Evolutionary conservation across 2,329 filamentous ascomycete species (phyloP).

Genomic region (Penicillium sumatraense): DNA sequence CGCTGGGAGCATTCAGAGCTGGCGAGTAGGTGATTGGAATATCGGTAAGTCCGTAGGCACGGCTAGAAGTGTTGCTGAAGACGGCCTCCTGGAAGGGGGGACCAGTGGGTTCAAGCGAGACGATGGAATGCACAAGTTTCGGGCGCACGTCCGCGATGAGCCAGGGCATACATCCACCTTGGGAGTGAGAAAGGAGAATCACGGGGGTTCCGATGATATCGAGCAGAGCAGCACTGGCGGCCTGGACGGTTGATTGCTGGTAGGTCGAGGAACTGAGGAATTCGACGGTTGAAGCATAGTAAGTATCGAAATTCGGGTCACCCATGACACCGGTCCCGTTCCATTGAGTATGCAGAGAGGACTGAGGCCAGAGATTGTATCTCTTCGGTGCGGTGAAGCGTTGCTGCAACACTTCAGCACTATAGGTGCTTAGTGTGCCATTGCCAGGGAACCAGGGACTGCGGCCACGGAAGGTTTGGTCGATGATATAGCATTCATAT

Average conservation of each 20-base stretch:
- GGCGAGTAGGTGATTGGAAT: constrained; percentile 56
- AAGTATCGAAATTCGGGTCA: constrained; percentile 55
- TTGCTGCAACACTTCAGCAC: constrained; percentile 31
- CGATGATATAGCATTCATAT: constrained; percentile 52
- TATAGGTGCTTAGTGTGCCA: constrained; percentile 21
- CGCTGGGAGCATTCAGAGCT: constrained; percentile 43
- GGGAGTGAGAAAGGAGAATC: constrained; percentile 55
- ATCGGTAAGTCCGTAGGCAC: constrained; percentile 54
- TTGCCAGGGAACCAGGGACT: constrained; percentile 30
- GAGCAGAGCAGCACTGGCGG: constrained; percentile 50
- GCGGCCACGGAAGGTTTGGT: constrained; percentile 45
- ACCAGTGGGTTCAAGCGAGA: constrained; percentile 58
- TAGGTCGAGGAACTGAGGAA: constrained; percentile 16
- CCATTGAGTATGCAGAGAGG: constrained; percentile 51
- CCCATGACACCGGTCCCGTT: constrained; percentile 37
- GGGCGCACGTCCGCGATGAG: constrained; percentile 55
- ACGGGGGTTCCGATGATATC: constrained; percentile 46
- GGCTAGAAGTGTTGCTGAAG: constrained; percentile 39
- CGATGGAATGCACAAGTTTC: constrained; percentile 51
- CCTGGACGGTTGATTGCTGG: constrained; percentile 38
- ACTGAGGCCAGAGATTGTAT: constrained; percentile 48
- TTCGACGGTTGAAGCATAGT: constrained; percentile 44
- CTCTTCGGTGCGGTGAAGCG: constrained; percentile 40
- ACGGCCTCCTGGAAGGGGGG: constrained; percentile 55
- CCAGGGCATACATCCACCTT: constrained; percentile 53